phyloP scores from a whole-genome alignment of 768 basidiomycete species.

The Psilocybe tampanensis region DNA sequence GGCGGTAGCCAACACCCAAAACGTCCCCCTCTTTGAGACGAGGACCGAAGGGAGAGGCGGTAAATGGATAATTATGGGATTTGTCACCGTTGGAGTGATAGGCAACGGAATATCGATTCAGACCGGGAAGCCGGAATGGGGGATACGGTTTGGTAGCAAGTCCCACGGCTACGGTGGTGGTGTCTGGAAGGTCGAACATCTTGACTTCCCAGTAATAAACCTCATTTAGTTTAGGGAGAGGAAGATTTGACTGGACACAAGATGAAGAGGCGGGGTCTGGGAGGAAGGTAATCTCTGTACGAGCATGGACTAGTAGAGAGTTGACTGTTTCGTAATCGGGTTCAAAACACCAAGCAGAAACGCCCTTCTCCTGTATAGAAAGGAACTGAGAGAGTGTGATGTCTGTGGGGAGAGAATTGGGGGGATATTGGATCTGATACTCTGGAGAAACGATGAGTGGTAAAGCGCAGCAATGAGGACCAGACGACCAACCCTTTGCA shows the following conservation, averaged over 20 bases:
- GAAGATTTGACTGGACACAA: constrained; percentile 94
- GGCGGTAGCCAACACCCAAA: constrained; percentile 93
- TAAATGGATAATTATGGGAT: constrained; percentile 96
- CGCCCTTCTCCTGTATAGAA: constrained; percentile 99
- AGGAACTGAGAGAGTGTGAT: constrained; percentile 99
- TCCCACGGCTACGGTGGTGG: constrained; percentile 89
- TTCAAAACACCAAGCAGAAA: constrained; percentile 99
- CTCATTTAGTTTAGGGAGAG: constrained; percentile 96
- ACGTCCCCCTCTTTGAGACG: constrained; percentile 92
- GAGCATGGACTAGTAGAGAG: constrained; percentile 89
- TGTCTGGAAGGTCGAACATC: constrained; percentile 93
- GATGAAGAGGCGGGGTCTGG: constrained; percentile 94
- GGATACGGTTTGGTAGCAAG: constrained; percentile 98
- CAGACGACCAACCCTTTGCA: constrained; percentile 73
- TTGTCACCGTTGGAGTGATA: constrained; percentile 98
- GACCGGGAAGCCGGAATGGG: constrained; percentile 88
- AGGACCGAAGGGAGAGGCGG: constrained; percentile 80
- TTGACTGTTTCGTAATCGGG: constrained; percentile 96
- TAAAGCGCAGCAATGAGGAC: constrained; percentile 8
- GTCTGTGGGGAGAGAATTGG: constrained; percentile 96
- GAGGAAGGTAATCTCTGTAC: constrained; percentile 98
- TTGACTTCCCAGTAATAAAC: constrained; percentile 99
- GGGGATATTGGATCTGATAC: constrained; percentile 85
- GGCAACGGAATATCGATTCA: constrained; percentile 85
- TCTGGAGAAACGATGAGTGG: constrained; percentile 43